Conservation (phyloP, 805 yeast species). For the Candida multigemmis region DNA sequence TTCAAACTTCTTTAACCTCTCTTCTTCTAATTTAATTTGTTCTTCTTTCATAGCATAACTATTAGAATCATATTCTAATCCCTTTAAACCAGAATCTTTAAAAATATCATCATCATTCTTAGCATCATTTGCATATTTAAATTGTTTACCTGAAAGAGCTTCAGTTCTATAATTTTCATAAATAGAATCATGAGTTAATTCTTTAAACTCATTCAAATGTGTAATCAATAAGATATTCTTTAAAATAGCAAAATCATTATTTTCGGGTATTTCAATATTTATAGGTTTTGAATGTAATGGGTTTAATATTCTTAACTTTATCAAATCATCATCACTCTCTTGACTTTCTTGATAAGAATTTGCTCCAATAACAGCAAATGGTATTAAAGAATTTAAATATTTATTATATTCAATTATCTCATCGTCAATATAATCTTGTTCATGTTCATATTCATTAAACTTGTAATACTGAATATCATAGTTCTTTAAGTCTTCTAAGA, state of each 20-base stretch:
- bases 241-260: slow-evolving; percentile 72
- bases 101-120: slow-evolving; percentile 5
- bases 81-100: slow-evolving; percentile 3
- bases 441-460: slow-evolving; percentile 55
- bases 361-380: slow-evolving; percentile 65
- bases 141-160: slow-evolving; percentile 59
- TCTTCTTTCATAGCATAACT: slow-evolving; percentile 63
- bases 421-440: slow-evolving; percentile 43
- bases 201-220: slow-evolving; percentile 83
- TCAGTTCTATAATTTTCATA: slow-evolving; percentile 89
- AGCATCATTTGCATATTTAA: slow-evolving; percentile 19
- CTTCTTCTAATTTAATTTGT: slow-evolving; percentile 84
- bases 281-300: slow-evolving; percentile 43
- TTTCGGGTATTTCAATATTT: slow-evolving; percentile 62
- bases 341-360: slow-evolving; percentile 43
- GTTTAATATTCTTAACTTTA: slow-evolving; percentile 45
- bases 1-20: slow-evolving; percentile 76
- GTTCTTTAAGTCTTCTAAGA: slow-evolving; percentile 66
- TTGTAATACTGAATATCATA: slow-evolving; percentile 65
- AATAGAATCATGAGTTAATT: slow-evolving; percentile 75
- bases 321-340: slow-evolving; percentile 26
- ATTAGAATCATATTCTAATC: slow-evolving; percentile 8
- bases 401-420: slow-evolving; percentile 60
- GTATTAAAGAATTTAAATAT: slow-evolving; percentile 53
- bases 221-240: slow-evolving; percentile 74